A percentile compares a stretch with the other conserved stretches of the same genome.
phyloP scores from a whole-genome alignment of 768 basidiomycete genomes.

The Clavulina sp. region DNA sequence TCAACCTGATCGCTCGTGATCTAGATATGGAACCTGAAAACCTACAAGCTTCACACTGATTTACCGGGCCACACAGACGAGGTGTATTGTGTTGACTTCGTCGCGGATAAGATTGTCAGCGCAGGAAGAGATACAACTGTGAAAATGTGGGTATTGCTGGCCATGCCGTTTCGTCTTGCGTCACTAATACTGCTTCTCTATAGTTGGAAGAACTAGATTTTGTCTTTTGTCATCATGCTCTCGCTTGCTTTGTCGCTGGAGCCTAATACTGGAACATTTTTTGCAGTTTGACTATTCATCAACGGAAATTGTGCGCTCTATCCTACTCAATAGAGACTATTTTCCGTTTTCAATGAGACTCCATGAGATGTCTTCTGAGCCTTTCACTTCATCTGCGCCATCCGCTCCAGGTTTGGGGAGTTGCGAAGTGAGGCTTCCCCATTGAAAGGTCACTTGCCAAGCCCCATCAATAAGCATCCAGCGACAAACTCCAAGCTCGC shows the following conservation, averaged over 20 bases:
- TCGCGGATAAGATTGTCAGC: constrained; percentile 96
- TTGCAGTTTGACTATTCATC: too few relatives aligned
- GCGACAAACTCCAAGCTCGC: background rate
- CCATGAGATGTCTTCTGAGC: too few relatives aligned
- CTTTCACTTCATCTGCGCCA: too few relatives aligned
- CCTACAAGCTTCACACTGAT: constrained; percentile 86
- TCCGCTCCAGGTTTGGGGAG: background rate
- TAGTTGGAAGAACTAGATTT: background rate
- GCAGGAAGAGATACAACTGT: constrained; percentile 85
- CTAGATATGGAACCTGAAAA: constrained; percentile 93
- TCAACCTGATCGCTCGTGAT: background rate
- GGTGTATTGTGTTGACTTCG: constrained; percentile 97
- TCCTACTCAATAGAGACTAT: too few relatives aligned
- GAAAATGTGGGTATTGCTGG: constrained; percentile 62
- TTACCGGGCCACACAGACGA: constrained; percentile 94
- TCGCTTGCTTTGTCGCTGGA: too few relatives aligned
- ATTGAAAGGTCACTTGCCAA: background rate
- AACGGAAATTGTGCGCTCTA: too few relatives aligned
- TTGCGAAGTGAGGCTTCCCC: background rate
- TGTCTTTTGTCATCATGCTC: too few relatives aligned
- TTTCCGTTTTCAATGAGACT: too few relatives aligned
- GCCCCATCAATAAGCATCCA: background rate
- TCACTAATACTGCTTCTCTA: too few relatives aligned
- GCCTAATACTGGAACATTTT: too few relatives aligned
- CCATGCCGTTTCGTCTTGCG: background rate